Conservation (phyloP, 2,329 filamentous ascomycete species). For the Neopestalotiopsis sp. region DNA sequence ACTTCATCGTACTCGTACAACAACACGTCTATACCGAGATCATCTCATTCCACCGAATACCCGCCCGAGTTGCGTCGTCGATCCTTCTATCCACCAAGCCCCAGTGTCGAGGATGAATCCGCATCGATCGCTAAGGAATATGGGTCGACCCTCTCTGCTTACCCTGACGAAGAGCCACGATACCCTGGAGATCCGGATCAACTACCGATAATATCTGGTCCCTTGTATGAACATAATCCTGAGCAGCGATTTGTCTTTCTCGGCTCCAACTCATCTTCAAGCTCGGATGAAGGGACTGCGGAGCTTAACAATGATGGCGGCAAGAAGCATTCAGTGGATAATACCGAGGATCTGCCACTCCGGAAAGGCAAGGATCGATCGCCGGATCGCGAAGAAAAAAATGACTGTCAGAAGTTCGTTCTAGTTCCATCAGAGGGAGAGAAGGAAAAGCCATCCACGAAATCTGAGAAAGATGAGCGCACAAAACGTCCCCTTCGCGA, state of each 20-base stretch:
- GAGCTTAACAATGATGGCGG: slow-evolving; percentile 24
- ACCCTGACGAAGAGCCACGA: slow-evolving; percentile 59
- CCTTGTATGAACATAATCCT: slow-evolving; percentile 63
- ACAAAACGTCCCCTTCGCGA: slow-evolving; percentile 29
- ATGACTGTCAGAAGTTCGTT: slow-evolving; percentile 48
- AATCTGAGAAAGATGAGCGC: slow-evolving; percentile 21
- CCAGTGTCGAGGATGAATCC: slow-evolving; percentile 73
- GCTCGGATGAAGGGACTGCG: slow-evolving; percentile 29
- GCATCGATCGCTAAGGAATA: slow-evolving; percentile 68
- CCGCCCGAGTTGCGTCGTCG: slow-evolving; percentile 31
- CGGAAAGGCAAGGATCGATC: slow-evolving; percentile 27
- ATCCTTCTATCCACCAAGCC: slow-evolving; percentile 60
- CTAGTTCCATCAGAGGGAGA: slow-evolving; percentile 35
- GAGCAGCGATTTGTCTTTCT: slow-evolving; percentile 71
- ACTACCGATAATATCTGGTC: slow-evolving; percentile 66
- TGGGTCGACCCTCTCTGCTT: slow-evolving; percentile 41
- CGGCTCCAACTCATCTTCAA: slow-evolving; percentile 45
- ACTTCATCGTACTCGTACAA: slow-evolving; percentile 27
- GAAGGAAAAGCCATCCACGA: slow-evolving; percentile 31
- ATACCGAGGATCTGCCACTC: slow-evolving; percentile 21
- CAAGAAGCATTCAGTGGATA: background rate
- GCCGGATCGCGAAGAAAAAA: slow-evolving; percentile 43
- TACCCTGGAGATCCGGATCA: slow-evolving; percentile 72
- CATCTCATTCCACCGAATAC: slow-evolving; percentile 20
- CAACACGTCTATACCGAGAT: slow-evolving; percentile 28